Base-by-base conservation (phyloP, 768 basidiomycete genomes). In the Mycena floridula region DNA sequence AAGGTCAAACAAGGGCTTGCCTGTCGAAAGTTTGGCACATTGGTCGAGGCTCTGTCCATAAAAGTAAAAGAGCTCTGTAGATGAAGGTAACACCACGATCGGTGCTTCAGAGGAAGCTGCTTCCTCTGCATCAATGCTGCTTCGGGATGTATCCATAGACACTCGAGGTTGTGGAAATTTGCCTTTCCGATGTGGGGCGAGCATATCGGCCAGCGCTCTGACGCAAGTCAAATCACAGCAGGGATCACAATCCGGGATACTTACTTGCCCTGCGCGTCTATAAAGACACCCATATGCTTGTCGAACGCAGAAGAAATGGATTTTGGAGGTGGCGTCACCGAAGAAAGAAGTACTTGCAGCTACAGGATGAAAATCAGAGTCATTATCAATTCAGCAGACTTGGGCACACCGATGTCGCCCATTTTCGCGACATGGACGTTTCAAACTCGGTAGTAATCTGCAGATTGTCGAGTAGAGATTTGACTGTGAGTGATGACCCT, bases 51-150 rank as follows among this genome's bases (percentile, higher is more conserved):
- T 93, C 60, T 98, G 93, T 0, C 83, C 90, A 59, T 98, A 98
- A 65, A 96, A 92, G 61, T 94, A 96, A 69, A 98, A 99, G 15
- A 99, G 67, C 53, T 98, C 94, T 1, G 94, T 97, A 1, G 94
- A 97, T 0, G 90, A 93, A 0, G 91, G 88, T 7, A 98, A 74
- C 1, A 98, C 89, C 2, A 77, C 67, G n/a, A 75, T 71, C 1
- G 77, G 63, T 22, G 48, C 44, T 21, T 40, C 41, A 16, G 70
- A 66, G 21, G 70, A 65, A 2, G 72, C 73, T 11, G 67, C 70
- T 23, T 69, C 64, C 21, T 61, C 62, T 11, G 65, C 64, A 18
- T 66, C 61, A 15, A 76, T 55, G 5, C 61, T 58, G 26, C 68
- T 60, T 28, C 68, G 57, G 1, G 62, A 66, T 25, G 72, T 66